Evolutionary conservation across 768 basidiomycete species (phyloP).

Genomic region (Lentinus tigrinus): DNA sequence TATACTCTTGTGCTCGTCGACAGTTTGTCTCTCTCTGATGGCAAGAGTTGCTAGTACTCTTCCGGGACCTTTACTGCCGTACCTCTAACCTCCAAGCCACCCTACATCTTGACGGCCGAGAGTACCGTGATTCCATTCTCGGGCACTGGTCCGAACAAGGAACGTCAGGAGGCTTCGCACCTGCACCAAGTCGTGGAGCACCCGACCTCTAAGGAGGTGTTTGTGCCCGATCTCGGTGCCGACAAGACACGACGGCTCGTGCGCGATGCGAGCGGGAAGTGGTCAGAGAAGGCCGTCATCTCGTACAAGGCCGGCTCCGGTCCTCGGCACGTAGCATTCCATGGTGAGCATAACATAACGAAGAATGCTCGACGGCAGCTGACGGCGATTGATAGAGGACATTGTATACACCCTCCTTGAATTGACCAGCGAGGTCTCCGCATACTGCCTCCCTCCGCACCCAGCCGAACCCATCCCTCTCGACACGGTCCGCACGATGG

Average conservation of each 20-base stretch:
- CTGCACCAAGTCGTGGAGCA: constrained; percentile 70
- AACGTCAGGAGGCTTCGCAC: constrained; percentile 71
- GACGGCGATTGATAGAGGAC: constrained; percentile 42
- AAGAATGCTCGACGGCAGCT: too few relatives aligned
- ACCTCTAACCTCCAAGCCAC: constrained; percentile 49
- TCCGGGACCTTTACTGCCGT: constrained; percentile 58
- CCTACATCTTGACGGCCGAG: constrained; percentile 40
- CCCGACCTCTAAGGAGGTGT: constrained; percentile 50
- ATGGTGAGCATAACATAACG: constrained; percentile 46
- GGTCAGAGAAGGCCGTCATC: constrained; percentile 51
- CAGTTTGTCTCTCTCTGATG: background rate
- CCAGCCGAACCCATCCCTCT: constrained; percentile 40
- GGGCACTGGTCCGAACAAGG: constrained; percentile 60
- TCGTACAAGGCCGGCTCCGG: constrained; percentile 57
- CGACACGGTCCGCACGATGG: constrained; percentile 45
- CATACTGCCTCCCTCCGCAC: constrained; percentile 50
- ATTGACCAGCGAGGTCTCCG: constrained; percentile 55
- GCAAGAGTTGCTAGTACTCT: constrained; percentile 52
- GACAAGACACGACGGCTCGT: constrained; percentile 63
- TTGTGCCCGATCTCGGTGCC: constrained; percentile 75
- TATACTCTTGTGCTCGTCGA: constrained; percentile 17
- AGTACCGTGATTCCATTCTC: constrained; percentile 37
- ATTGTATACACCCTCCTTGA: constrained; percentile 68
- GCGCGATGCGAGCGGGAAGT: constrained; percentile 41
- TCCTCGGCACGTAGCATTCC: constrained; percentile 65